Evolutionary conservation across 106 monocot genomes (phyloP), one percentile per base, ranked within the genome.

Genomic region (Allium cepa): DNA sequence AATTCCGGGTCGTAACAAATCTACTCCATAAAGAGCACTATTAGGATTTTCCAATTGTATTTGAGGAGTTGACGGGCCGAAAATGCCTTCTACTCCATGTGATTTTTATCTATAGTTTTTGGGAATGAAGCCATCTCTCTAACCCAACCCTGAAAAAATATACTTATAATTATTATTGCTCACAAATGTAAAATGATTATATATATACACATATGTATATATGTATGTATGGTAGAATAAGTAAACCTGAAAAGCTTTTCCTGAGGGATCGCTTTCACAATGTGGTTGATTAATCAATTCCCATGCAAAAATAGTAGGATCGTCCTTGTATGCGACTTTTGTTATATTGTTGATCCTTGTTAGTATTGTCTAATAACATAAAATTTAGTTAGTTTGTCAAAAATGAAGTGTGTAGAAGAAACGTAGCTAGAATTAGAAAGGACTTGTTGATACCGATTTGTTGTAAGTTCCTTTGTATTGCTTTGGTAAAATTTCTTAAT

Each of bases 231-330:
- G n/a, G n/a, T n/a, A n/a, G n/a, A n/a, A n/a, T n/a, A n/a, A n/a
- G n/a, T n/a, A n/a, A 48, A 82, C 82, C 15, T 73, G 26, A 1
- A 82, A 48, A 4, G 60, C 78, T 63, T 45, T 53, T 17, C 82
- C 82, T 7, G 82, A 78, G 58, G 11, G 36, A 47, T 82, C 82
- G 6, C 16, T 47, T 7, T 70, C 50, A 48, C 82, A 82, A 14
- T 78, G 78, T 3, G 82, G 82, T 57, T 82, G 78, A 26, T 82
- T 82, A 13, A 82, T 82, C 49, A 83, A 70, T 18, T 83, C 83
- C 83, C 83, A 83, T 17, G 83, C 67, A 73, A 83, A 74, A 53
- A 83, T 83, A 9, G 79, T 72, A 7, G 83, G 68, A 55, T 83
- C 83, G 53, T 83, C 71, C 71, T 49, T 79, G 59, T 83, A 83